Percentiles rank a stretch among this genome's conserved stretches.
These are phyloP conservation scores for Saccharomycopsis amapae DNA, from an alignment of 805 yeast species.

Conservation along the genomic window DNA sequence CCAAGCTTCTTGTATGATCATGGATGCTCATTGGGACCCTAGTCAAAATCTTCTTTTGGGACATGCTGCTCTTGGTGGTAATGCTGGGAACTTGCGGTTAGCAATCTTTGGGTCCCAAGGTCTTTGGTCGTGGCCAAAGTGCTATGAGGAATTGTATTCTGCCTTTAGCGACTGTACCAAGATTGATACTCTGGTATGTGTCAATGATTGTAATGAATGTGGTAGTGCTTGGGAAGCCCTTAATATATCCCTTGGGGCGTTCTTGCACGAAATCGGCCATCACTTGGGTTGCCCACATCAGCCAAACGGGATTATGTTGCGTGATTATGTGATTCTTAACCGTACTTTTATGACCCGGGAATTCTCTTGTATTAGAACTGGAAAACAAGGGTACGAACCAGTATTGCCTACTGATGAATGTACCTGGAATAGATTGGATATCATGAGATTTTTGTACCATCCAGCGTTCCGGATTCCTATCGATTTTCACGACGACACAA, in stretches of 20 bases:
- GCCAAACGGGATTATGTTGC: slow-evolving; percentile 79
- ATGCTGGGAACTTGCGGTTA: slow-evolving; percentile 55
- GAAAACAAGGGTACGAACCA: slow-evolving; percentile 40
- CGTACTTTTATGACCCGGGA: slow-evolving; percentile 77
- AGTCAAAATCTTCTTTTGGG: slow-evolving; percentile 52
- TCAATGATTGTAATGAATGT: slow-evolving; percentile 81
- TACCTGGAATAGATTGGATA: slow-evolving; percentile 80
- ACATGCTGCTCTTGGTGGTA: slow-evolving; percentile 96
- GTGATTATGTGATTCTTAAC: slow-evolving; percentile 77
- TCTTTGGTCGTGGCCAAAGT: slow-evolving; percentile 86
- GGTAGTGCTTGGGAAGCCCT: slow-evolving; percentile 87
- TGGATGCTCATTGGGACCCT: slow-evolving; percentile 82
- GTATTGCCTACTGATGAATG: slow-evolving; percentile 59
- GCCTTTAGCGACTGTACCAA: slow-evolving; percentile 67
- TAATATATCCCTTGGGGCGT: slow-evolving; percentile 84
- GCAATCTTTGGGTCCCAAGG: slow-evolving; percentile 96
- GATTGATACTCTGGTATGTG: slow-evolving; percentile 63
- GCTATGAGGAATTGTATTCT: slow-evolving; percentile 60
- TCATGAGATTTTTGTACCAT: slow-evolving; percentile 71
- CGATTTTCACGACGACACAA: slow-evolving; percentile 46
- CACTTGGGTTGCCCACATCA: slow-evolving; percentile 88
- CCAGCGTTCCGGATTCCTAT: slow-evolving; percentile 68
- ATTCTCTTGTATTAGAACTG: slow-evolving; percentile 45
- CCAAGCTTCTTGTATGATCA: slow-evolving; percentile 77
- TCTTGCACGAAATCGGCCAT: slow-evolving; percentile 94